Conservation (phyloP, 2,329 filamentous ascomycete species). For the Exophiala sideris region DNA sequence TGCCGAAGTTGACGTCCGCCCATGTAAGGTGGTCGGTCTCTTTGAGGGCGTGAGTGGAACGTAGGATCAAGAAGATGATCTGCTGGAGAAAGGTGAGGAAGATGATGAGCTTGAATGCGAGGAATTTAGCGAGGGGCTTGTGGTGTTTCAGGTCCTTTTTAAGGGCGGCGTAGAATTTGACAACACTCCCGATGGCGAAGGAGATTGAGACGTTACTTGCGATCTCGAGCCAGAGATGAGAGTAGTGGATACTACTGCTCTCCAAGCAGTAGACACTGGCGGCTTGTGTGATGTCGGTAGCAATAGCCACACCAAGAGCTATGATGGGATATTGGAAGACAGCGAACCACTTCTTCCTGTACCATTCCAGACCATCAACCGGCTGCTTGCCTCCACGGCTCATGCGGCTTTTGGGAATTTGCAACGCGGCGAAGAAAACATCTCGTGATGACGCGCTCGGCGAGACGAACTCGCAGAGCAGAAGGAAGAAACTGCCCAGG, state of each 20-base stretch:
- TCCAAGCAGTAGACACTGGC: conserved; percentile 32
- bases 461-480: conserved; percentile 44
- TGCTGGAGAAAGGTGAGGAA: conserved; percentile 32
- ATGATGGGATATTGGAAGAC: conserved; percentile 43
- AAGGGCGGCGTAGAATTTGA: conserved; percentile 31
- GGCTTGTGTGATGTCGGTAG: conserved; percentile 33
- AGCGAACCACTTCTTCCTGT: conserved; percentile 34
- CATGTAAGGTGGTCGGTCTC: conserved; percentile 30
- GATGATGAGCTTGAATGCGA: conserved; percentile 37
- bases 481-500: conserved; percentile 44
- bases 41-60: conserved; percentile 21
- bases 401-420: conserved; percentile 28
- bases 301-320: conserved; percentile 29
- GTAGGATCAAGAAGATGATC: conserved; percentile 30
- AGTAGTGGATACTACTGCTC: conserved; percentile 34
- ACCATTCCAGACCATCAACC: conserved; percentile 31
- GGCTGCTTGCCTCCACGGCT: conserved; percentile 27
- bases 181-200: conserved; percentile 28
- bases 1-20: conserved; percentile 32
- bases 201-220: conserved; percentile 25
- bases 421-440: conserved; percentile 38
- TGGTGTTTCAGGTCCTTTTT: conserved; percentile 30
- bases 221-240: conserved; percentile 34
- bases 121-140: conserved; percentile 33
- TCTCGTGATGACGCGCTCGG: conserved; percentile 35